These are phyloP conservation scores for Talaromyces sp. DNA, from an alignment of 2,329 filamentous ascomycete genomes.

Conservation along the genomic window DNA sequence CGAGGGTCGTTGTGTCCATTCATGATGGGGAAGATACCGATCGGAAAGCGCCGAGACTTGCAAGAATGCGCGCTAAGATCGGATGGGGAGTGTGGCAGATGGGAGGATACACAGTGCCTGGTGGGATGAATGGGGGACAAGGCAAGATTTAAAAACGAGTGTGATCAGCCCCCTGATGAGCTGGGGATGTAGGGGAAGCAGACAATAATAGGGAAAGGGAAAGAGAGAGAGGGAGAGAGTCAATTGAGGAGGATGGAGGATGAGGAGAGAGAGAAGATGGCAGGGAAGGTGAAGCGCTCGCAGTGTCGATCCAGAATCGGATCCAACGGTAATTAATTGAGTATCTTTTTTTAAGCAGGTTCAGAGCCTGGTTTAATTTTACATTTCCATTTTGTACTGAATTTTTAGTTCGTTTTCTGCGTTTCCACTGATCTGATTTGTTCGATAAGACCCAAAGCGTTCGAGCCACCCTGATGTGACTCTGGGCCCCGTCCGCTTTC, in stretches of 20 bases:
- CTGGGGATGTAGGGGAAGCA: not conserved
- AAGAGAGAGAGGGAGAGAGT: no score
- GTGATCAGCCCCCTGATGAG: not conserved
- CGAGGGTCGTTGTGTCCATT: conserved; percentile 5
- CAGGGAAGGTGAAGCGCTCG: not conserved
- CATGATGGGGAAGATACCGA: conserved; percentile 2
- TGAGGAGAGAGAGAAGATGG: not conserved
- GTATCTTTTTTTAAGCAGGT: no score
- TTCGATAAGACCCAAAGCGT: no score
- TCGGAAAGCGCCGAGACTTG: not conserved
- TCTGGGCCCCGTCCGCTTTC: not conserved
- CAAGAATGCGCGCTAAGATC: not conserved
- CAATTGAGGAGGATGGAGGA: not conserved
- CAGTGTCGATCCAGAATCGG: not conserved
- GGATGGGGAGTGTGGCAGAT: not conserved
- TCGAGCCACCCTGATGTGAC: no score
- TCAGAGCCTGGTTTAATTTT: no score
- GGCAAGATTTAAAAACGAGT: not conserved
- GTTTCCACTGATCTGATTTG: no score
- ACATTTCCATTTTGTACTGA: no score
- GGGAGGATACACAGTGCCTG: not conserved
- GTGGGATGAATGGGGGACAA: not conserved
- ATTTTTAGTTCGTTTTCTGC: no score
- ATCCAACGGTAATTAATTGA: not conserved
- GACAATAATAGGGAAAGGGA: not conserved